phyloP scores from a whole-genome alignment of 2,329 filamentous ascomycete species.

The Botrytis pseudocinerea region DNA sequence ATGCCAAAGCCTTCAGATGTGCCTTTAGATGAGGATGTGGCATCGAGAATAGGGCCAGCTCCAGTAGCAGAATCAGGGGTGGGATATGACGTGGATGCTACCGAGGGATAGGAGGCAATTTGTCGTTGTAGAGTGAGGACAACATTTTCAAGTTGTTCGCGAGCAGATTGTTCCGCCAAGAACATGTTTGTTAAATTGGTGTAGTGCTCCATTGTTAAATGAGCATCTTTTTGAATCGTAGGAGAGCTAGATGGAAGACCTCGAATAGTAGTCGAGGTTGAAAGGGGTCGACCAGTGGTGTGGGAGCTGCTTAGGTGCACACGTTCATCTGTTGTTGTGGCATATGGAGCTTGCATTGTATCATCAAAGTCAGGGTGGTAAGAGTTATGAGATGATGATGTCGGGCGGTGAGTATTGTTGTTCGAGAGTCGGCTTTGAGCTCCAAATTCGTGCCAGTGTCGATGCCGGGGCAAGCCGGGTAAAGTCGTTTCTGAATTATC shows the following conservation, averaged over 20 bases:
- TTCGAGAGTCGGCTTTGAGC: conserved; percentile 31
- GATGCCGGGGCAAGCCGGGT: conserved; percentile 28
- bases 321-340: conserved; percentile 23
- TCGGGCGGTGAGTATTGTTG: conserved; percentile 33
- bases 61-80: conserved; percentile 19
- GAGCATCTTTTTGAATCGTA: conserved; percentile 33
- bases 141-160: conserved; percentile 56
- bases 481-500: conserved; percentile 35
- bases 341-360: conserved; percentile 24
- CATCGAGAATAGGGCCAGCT: conserved; percentile 17
- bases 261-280: conserved; percentile 40
- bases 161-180: conserved; percentile 56
- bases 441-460: conserved; percentile 26
- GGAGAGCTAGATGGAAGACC: conserved; percentile 36
- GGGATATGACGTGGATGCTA: conserved; percentile 25
- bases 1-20: conserved; percentile 39
- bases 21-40: conserved; percentile 4
- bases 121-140: conserved; percentile 51
- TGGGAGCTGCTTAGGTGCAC: conserved; percentile 22
- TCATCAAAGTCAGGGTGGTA: conserved; percentile 34
- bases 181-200: conserved; percentile 53
- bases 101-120: conserved; percentile 26
- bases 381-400: conserved; percentile 34
- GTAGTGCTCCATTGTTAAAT: conserved; percentile 49
- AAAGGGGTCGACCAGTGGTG: conserved; percentile 35